These are phyloP conservation scores for Gaeumannomyces tritici DNA, from an alignment of 2,329 filamentous ascomycete species.

Conservation along the genomic window DNA sequence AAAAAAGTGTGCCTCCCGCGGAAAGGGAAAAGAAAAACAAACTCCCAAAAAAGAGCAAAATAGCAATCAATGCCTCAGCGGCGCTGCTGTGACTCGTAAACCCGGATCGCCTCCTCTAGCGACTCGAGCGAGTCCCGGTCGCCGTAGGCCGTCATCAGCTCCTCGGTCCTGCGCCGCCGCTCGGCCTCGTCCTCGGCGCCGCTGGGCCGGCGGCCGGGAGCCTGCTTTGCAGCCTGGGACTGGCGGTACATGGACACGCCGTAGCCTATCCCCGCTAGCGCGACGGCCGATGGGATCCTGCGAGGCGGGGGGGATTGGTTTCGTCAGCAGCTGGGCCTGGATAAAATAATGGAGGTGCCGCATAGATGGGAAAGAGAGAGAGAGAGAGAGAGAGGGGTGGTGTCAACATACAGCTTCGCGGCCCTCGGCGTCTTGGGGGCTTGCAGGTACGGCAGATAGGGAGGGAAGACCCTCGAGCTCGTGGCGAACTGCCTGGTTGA, in stretches of 20 bases:
- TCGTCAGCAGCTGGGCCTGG: not conserved
- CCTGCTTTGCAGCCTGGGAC: conserved; percentile 3
- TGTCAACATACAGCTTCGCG: not conserved
- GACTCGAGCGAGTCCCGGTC: conserved; percentile 19
- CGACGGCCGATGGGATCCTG: conserved; percentile 15
- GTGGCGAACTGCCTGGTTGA: conserved; percentile 1
- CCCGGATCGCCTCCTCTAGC: conserved; percentile 18
- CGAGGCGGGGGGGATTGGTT: not conserved
- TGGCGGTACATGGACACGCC: conserved; percentile 14
- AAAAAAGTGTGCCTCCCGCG: not conserved
- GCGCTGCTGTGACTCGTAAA: conserved; percentile 18
- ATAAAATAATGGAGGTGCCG: not conserved
- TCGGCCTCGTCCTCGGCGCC: conserved; percentile 9
- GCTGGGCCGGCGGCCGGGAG: conserved; percentile 2
- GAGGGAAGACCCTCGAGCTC: conserved; percentile 15
- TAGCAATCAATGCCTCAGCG: not conserved
- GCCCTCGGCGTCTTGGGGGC: conserved; percentile 8
- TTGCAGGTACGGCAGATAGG: conserved; percentile 20
- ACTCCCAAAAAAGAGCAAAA: no score
- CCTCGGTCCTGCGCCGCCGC: conserved; percentile 9
- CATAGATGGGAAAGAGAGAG: no score
- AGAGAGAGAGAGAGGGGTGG: not conserved
- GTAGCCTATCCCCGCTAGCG: conserved; percentile 15
- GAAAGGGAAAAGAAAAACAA: not conserved
- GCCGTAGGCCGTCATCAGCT: conserved; percentile 21